Conservation (phyloP, 305 asterid species). For the Fraxinus greggii region DNA sequence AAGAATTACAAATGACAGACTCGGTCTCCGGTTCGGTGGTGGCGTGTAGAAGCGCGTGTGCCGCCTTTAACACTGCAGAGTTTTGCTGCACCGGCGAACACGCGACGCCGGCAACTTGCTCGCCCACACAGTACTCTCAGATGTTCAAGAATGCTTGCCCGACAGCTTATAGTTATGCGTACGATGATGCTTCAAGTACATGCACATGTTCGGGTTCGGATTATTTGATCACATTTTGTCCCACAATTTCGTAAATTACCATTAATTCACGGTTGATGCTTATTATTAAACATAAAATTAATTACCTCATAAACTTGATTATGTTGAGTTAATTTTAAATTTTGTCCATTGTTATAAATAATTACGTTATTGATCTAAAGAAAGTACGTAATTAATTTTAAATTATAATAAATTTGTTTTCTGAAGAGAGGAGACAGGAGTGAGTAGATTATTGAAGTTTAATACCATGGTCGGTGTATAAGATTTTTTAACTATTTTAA, state of each 20-base stretch:
- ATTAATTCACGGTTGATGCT: not conserved
- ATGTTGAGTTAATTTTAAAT: not conserved
- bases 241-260: slow-evolving; percentile 16
- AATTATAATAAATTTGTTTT: not conserved
- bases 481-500: not conserved
- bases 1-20: slow-evolving; percentile 35
- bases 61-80: slow-evolving; percentile 41
- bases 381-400: not conserved
- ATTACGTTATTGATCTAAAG: not conserved
- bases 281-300: not conserved
- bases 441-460: not conserved
- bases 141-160: slow-evolving; percentile 54
- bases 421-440: not conserved
- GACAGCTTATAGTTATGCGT: slow-evolving; percentile 56
- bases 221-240: slow-evolving; percentile 59
- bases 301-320: not conserved
- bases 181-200: slow-evolving; percentile 62
- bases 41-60: slow-evolving; percentile 69
- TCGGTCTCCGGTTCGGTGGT: slow-evolving; percentile 23
- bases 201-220: slow-evolving; percentile 49
- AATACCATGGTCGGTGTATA: not conserved
- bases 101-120: slow-evolving; percentile 41
- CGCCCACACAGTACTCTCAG: slow-evolving; percentile 43
- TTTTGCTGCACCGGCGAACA: slow-evolving; percentile 57
- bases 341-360: not conserved